A percentile compares a stretch with the other conserved stretches of the same genome.
These are phyloP conservation scores for Rhizophora apiculata DNA, from an alignment of 345 rosid genomes.

Conservation along the genomic window DNA sequence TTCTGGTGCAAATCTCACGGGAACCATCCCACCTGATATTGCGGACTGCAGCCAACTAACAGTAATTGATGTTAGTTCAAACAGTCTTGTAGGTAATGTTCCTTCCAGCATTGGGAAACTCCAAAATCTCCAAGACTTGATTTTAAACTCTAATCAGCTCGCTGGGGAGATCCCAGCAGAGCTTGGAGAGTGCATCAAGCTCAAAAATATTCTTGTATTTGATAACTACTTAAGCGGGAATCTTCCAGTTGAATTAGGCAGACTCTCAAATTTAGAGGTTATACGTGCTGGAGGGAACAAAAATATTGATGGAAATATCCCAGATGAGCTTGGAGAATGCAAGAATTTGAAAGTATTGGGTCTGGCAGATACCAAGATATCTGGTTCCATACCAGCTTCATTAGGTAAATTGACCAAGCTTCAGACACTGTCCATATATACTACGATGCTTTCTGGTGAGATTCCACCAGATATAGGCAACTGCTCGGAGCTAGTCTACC, in stretches of 20 bases:
- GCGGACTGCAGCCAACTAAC: constrained; percentile 44
- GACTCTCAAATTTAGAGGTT: constrained; percentile 52
- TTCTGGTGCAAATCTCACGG: constrained; percentile 69
- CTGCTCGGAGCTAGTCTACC: constrained; percentile 75
- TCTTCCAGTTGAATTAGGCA: constrained; percentile 73
- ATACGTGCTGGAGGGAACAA: constrained; percentile 85
- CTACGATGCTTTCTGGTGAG: constrained; percentile 74
- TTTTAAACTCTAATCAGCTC: constrained; percentile 68
- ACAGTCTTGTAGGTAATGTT: constrained; percentile 55
- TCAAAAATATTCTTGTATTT: constrained; percentile 48
- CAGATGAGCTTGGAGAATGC: constrained; percentile 72
- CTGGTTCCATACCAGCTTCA: constrained; percentile 68
- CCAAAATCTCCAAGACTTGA: constrained; percentile 47
- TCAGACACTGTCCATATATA: constrained; percentile 64
- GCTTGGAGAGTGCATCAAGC: constrained; percentile 39
- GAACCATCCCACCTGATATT: constrained; percentile 52
- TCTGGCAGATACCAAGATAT: constrained; percentile 65
- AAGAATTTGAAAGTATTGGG: constrained; percentile 71
- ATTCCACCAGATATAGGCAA: constrained; percentile 79
- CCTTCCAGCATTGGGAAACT: constrained; percentile 63
- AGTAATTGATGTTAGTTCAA: constrained; percentile 56
- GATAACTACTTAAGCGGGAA: constrained; percentile 65
- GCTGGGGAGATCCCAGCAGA: constrained; percentile 76
- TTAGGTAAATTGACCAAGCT: constrained; percentile 75
- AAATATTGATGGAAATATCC: constrained; percentile 67